phyloP scores from a whole-genome alignment of 768 basidiomycete species.

The Tremella fuciformis region DNA sequence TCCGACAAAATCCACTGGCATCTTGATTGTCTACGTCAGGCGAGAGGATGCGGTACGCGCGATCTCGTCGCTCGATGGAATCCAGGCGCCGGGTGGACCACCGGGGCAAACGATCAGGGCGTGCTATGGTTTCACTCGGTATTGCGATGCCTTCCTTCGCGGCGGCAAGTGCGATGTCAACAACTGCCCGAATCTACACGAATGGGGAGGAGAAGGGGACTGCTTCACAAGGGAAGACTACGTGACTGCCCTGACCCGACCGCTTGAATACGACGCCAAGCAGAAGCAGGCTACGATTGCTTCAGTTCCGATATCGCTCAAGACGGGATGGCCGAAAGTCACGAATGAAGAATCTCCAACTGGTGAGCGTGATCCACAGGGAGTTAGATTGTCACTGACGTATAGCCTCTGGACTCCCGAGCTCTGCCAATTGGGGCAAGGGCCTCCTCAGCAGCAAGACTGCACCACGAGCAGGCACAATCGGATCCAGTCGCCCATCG shows the following conservation, averaged over 20 bases:
- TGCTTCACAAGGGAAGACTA: conserved; percentile 96
- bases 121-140: conserved; percentile 93
- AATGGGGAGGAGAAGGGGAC: conserved; percentile 98
- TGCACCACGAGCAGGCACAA: conserved; percentile 15
- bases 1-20: conserved; percentile 57
- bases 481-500: conserved; percentile 22
- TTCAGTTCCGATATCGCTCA: conserved; percentile 26
- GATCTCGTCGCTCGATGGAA: conserved; percentile 88
- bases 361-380: conserved; percentile 20
- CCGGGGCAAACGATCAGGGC: conserved; percentile 86
- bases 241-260: conserved; percentile 65
- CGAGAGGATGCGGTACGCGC: conserved; percentile 92
- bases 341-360: conserved; percentile 35
- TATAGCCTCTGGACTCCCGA: conserved; percentile 33
- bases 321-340: conserved; percentile 43
- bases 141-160: conserved; percentile 93
- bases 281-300: conserved; percentile 35
- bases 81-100: conserved; percentile 75
- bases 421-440: conserved; percentile 44
- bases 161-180: conserved; percentile 72
- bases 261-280: conserved; percentile 42
- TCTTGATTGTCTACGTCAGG: conserved; percentile 93
- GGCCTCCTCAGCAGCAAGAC: neutral
- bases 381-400: conserved; percentile 3
- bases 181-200: conserved; percentile 90